phyloP scores from a whole-genome alignment of 1,284 basidiomycete species.

The Ceratobasidium sp. region DNA sequence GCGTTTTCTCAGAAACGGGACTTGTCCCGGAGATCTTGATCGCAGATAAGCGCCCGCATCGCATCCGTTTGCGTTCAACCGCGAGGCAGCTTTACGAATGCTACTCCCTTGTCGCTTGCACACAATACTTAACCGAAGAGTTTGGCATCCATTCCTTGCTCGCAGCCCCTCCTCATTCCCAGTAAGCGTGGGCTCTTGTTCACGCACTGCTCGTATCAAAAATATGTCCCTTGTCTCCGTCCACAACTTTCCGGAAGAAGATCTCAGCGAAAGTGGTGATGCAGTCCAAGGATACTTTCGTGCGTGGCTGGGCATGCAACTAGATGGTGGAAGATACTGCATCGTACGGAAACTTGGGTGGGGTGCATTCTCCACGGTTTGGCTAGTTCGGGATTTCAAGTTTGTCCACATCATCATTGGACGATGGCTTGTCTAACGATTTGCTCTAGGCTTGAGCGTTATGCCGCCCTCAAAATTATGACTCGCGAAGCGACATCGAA shows the following conservation, averaged over 20 bases:
- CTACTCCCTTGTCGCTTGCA: too few relatives aligned
- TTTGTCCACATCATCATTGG: neutral
- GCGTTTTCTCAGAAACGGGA: too few relatives aligned
- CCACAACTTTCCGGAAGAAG: neutral
- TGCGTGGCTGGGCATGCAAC: constrained; percentile 16
- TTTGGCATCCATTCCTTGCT: too few relatives aligned
- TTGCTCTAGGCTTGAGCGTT: neutral
- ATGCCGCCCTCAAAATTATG: constrained; percentile 2
- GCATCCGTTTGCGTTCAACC: too few relatives aligned
- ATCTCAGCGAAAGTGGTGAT: neutral
- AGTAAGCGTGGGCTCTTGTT: too few relatives aligned
- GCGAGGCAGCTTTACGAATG: too few relatives aligned
- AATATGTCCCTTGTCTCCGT: neutral
- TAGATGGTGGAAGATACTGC: constrained; percentile 74
- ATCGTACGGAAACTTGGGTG: constrained; percentile 93
- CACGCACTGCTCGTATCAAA: too few relatives aligned
- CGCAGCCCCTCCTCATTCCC: too few relatives aligned
- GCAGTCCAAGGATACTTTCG: constrained; percentile 7
- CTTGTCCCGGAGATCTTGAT: too few relatives aligned
- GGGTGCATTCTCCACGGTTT: constrained; percentile 97
- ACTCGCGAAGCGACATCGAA: neutral
- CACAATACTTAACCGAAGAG: too few relatives aligned
- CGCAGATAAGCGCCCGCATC: too few relatives aligned
- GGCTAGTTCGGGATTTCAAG: constrained; percentile 89
- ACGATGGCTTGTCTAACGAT: neutral